These are phyloP conservation scores for Letharia columbiana DNA, from an alignment of 495 filamentous ascomycete genomes.

Conservation along the genomic window DNA sequence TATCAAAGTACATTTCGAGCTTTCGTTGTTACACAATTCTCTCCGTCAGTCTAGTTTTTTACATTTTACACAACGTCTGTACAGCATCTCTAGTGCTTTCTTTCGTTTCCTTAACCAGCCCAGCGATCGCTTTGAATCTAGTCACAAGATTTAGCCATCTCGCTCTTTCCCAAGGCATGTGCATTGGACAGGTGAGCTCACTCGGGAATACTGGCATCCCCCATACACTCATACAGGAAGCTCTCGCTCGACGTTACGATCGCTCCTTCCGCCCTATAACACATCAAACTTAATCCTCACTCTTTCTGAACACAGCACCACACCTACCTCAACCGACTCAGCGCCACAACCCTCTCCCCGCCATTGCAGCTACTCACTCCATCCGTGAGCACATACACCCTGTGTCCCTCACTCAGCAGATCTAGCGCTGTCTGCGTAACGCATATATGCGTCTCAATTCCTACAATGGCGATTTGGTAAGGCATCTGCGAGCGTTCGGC, in stretches of 20 bases:
- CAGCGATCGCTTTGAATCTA: slow-evolving; percentile 59
- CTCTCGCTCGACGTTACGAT: slow-evolving; percentile 84
- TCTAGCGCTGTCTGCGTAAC: slow-evolving; percentile 88
- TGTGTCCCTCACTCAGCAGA: slow-evolving; percentile 60
- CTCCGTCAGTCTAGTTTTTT: background rate
- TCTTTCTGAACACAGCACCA: background rate
- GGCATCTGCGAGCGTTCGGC: slow-evolving; percentile 18
- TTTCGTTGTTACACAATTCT: background rate
- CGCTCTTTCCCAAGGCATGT: background rate
- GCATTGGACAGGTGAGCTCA: slow-evolving; percentile 20
- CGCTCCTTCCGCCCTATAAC: slow-evolving; percentile 52
- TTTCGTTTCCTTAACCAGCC: slow-evolving; percentile 69
- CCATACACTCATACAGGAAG: slow-evolving; percentile 86
- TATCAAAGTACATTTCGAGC: background rate
- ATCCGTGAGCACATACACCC: slow-evolving; percentile 86
- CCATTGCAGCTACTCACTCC: slow-evolving; percentile 78
- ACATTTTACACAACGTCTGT: slow-evolving; percentile 62
- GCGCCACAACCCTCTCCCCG: slow-evolving; percentile 71
- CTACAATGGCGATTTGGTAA: slow-evolving; percentile 54
- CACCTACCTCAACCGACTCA: slow-evolving; percentile 53
- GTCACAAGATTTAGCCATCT: slow-evolving; percentile 9
- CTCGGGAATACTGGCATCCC: slow-evolving; percentile 68
- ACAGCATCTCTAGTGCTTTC: slow-evolving; percentile 56
- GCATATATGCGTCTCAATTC: slow-evolving; percentile 93
- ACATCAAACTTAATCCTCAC: background rate